phyloP scores from a whole-genome alignment of 164 flowering plant species.

The Kingdonia uniflora region DNA sequence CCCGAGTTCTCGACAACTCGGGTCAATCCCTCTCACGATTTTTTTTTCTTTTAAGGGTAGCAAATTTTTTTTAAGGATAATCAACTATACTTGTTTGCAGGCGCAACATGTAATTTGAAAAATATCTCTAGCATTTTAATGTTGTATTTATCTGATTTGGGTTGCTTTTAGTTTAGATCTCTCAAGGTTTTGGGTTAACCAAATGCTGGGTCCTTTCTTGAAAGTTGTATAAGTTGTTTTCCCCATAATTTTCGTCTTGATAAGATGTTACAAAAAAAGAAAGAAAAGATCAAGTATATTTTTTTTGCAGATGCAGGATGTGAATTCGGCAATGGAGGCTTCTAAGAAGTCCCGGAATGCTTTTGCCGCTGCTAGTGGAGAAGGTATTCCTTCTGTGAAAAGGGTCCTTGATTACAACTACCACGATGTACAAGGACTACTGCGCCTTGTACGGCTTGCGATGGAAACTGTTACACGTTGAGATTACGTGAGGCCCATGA shows the following conservation, averaged over 20 bases:
- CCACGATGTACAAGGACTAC: constrained; percentile 62
- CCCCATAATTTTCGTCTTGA: neutral
- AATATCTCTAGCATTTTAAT: too few relatives aligned
- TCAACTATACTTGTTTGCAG: too few relatives aligned
- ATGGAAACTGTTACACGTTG: constrained; percentile 44
- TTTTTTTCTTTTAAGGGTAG: too few relatives aligned
- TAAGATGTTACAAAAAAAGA: neutral
- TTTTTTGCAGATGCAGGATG: constrained; percentile 49
- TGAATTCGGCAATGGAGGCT: constrained; percentile 71
- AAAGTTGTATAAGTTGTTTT: too few relatives aligned
- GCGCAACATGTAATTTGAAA: too few relatives aligned
- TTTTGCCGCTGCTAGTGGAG: constrained; percentile 47
- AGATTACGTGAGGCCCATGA: constrained; percentile 2
- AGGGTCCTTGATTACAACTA: constrained; percentile 67
- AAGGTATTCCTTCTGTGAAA: constrained; percentile 35
- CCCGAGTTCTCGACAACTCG: too few relatives aligned
- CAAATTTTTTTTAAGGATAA: too few relatives aligned
- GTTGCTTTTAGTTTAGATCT: too few relatives aligned
- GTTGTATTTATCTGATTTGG: too few relatives aligned
- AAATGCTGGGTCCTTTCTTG: too few relatives aligned
- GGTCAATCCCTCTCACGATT: too few relatives aligned
- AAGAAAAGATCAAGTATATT: neutral
- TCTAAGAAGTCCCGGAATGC: constrained; percentile 49
- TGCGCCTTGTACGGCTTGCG: constrained; percentile 56
- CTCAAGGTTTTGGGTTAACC: too few relatives aligned